Conservation (phyloP, 805 yeast genomes). For the Cyberlindnera suaveolens region DNA sequence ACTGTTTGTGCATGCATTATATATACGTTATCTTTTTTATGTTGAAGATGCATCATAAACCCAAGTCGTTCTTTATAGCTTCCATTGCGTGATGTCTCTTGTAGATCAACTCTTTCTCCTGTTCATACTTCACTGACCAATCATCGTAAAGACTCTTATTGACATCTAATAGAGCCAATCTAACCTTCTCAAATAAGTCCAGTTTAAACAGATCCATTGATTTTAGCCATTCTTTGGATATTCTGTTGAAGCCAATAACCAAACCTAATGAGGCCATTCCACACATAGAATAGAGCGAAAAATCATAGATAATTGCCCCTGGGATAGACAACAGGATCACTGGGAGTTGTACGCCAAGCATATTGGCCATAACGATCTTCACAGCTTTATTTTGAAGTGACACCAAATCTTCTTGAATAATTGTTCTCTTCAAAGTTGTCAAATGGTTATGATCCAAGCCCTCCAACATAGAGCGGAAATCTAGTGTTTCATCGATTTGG, state of each 20-base stretch:
- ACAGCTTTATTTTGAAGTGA: constrained; percentile 22
- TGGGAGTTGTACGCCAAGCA: constrained; percentile 28
- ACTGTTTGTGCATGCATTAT: neutral
- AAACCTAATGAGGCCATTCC: constrained; percentile 27
- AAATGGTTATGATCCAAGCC: constrained; percentile 14
- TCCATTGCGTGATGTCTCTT: constrained; percentile 10
- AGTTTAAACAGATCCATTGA: constrained; percentile 19
- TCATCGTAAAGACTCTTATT: constrained; percentile 14
- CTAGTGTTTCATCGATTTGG: constrained; percentile 2
- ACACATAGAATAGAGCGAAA: constrained; percentile 26
- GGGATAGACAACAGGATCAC: constrained; percentile 20
- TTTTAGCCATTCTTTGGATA: constrained; percentile 25
- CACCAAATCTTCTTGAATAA: constrained; percentile 18
- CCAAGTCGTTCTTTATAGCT: constrained; percentile 11
- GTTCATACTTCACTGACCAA: constrained; percentile 18
- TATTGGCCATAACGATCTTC: constrained; percentile 22
- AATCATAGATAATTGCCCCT: constrained; percentile 25
- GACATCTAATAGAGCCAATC: constrained; percentile 17
- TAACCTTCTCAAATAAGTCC: constrained; percentile 19
- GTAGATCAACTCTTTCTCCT: constrained; percentile 11
- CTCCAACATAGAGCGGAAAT: constrained; percentile 4
- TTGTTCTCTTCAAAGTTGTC: constrained; percentile 12
- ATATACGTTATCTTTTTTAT: neutral
- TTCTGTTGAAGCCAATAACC: constrained; percentile 26
- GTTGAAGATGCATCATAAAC: neutral